Base-by-base conservation (phyloP, 805 yeast genomes). In the Yamadazyma olivae region DNA sequence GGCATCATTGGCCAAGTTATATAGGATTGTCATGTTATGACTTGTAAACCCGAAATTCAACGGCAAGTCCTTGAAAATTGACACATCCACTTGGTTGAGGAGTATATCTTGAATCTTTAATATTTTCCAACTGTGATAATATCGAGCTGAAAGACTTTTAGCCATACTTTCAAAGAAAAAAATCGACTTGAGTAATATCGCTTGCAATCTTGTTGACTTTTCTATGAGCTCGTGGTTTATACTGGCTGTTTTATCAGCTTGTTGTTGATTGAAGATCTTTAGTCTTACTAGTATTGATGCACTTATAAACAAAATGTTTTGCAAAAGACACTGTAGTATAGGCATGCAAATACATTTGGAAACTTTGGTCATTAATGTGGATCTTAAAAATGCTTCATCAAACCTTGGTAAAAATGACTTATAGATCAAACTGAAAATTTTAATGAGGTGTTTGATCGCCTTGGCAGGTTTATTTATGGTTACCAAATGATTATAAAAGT, bases 401-500 rank as follows among this genome's bases (percentile, higher is more conserved):
- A 41, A 16, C 17, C 26, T 18, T 12, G 41, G 41, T 14, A 41
- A 21, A 19, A 63, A 38, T 17, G 51, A 45, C 5, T 46, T 40
- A 26, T 41, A 51, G 15, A 61, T 27, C 4, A 65, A 26, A 7
- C 49, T 52, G 30, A 48, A 20, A 2, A 62, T 44, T 34, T 58
- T 61, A 22, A 54, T 57, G 20, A 64, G 40, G 37, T 55, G 63
- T 25, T 56, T 53, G 35, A 57, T 64, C 1, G 69, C 57, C 25
- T 60, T 52, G 2, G 50, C 54, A 4, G 49, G 34, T 21, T 67
- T 54, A 0, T 44, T 42, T 6, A 44, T 39, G n/a, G 40, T 33
- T 39, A 70, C 72, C 36, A 65, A 70, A 40, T 65, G 64, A 10
- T 61, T 43, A 34, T 59, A 61, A 5, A 74, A 40, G 19, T 60